Percentiles rank a stretch among this genome's conserved stretches.
These are phyloP conservation scores for Camellia japonica DNA, from an alignment of 148 eudicot species.

Conservation along the genomic window DNA sequence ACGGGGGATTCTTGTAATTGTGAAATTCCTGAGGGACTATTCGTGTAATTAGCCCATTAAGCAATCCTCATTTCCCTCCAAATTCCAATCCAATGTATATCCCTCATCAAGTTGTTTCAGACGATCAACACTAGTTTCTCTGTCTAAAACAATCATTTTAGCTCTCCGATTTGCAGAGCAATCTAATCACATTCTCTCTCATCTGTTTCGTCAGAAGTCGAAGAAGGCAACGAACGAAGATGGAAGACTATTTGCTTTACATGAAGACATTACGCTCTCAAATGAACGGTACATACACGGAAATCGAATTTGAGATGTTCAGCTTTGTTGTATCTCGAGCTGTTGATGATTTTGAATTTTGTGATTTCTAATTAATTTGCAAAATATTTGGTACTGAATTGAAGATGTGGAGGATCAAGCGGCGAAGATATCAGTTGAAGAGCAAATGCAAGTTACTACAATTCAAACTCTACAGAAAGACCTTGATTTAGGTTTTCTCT, in stretches of 20 bases:
- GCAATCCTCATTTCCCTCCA: too few relatives aligned
- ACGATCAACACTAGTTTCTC: too few relatives aligned
- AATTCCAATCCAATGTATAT: too few relatives aligned
- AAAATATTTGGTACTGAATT: conserved; percentile 13
- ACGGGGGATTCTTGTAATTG: too few relatives aligned
- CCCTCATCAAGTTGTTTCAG: too few relatives aligned
- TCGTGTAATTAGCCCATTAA: too few relatives aligned
- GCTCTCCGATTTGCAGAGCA: too few relatives aligned
- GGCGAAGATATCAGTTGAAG: conserved; percentile 68
- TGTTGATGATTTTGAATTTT: background rate
- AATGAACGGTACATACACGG: conserved; percentile 52
- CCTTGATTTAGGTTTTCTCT: conserved; percentile 54
- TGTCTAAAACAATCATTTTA: too few relatives aligned
- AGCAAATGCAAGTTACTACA: conserved; percentile 75
- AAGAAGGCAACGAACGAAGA: conserved; percentile 11
- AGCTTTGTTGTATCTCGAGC: background rate
- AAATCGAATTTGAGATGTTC: conserved; percentile 6
- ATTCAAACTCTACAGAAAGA: conserved; percentile 67
- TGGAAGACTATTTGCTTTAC: conserved; percentile 78
- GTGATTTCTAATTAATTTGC: background rate
- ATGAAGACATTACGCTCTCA: conserved; percentile 80
- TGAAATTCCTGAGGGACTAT: too few relatives aligned
- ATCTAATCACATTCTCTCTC: background rate
- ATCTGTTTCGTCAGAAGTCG: background rate
- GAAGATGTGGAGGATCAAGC: conserved; percentile 94